Evolutionary conservation across 176 grass and related monocot species (phyloP), one percentile per base, ranked within the genome.

Genomic region (Pontederia paniculata): DNA sequence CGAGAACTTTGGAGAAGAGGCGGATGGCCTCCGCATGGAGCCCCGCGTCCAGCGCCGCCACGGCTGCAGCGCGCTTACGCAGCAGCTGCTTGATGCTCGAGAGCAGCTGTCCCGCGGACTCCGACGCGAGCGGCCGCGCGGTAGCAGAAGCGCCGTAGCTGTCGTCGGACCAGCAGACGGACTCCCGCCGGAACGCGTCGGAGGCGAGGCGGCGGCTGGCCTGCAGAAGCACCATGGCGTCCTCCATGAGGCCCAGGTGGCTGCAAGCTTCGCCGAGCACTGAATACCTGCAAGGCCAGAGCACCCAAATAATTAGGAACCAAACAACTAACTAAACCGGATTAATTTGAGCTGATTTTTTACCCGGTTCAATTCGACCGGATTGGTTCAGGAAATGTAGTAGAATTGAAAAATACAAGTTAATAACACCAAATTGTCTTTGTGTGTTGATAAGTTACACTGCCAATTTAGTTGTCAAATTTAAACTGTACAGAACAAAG

Each of bases 1-100:
- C 86, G 2, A 97, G 76, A 7, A 97, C 67, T 65, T 97, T 97
- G n/a, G 86, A 66, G 77, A 90, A 97, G 42, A 87, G 91, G 7
- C 91, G 82, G 1, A 87, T 74, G 0, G 91, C 74, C 64, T 97
- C 91, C 1, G 85, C 65, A 0, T 76, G 86, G 2, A 90, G 65
- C 1, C 80, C 86, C 0, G 86, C 86, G 52, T 97, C 91, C 3
- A 97, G 80, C 0, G 91, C 82, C 2, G 91, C 91, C 70, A 83
- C 67, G 2, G 91, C 91, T 0, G 91, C 91, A 1, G 86, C 75
- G 59, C 82, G 82, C 55, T 86, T 86, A 0, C 91, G 91, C 17
- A 87, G 83, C 4, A 97, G 77, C 57, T 90, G 86, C 63, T 90
- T 97, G 1, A 90, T 74, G 72, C 90, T 79, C 0, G 91, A 70